A percentile compares a stretch with the other conserved stretches of the same genome.
Conservation (phyloP, 2,329 filamentous ascomycete species). For the Mycosphaerelloides madeirae region DNA sequence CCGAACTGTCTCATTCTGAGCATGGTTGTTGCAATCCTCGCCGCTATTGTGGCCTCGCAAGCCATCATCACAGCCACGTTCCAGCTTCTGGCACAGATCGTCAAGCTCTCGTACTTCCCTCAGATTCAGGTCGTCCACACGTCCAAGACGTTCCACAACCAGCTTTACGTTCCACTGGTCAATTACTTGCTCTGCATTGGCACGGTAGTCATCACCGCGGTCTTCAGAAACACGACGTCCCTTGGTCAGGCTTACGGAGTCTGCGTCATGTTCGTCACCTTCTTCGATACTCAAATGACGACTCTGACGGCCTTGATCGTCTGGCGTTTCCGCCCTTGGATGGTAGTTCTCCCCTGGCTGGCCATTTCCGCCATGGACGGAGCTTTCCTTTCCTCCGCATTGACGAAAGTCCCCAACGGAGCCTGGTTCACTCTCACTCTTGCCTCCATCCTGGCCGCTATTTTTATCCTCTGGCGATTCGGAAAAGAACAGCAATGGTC, state of each 20-base stretch:
- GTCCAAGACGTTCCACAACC: slow-evolving; percentile 64
- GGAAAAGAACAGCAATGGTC: slow-evolving; percentile 74
- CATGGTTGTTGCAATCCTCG: slow-evolving; percentile 61
- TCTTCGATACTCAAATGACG: slow-evolving; percentile 72
- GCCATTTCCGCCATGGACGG: slow-evolving; percentile 64
- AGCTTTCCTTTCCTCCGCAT: slow-evolving; percentile 62
- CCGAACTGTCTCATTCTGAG: slow-evolving; percentile 64
- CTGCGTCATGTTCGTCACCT: slow-evolving; percentile 75
- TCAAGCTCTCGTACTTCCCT: slow-evolving; percentile 69
- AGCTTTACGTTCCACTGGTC: slow-evolving; percentile 69
- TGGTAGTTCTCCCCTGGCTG: slow-evolving; percentile 60
- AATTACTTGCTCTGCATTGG: slow-evolving; percentile 76
- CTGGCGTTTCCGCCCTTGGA: slow-evolving; percentile 58
- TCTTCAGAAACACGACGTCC: slow-evolving; percentile 50
- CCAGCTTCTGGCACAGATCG: slow-evolving; percentile 61
- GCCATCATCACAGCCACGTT: slow-evolving; percentile 71
- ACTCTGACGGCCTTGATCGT: slow-evolving; percentile 66
- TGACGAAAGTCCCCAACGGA: slow-evolving; percentile 69
- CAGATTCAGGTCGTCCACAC: slow-evolving; percentile 71
- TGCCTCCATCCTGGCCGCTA: slow-evolving; percentile 54
- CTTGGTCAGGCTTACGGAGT: slow-evolving; percentile 72
- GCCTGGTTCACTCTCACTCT: slow-evolving; percentile 74
- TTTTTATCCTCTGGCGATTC: slow-evolving; percentile 73
- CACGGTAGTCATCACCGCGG: slow-evolving; percentile 65
- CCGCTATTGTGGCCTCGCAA: slow-evolving; percentile 66